A percentile compares a stretch with the other conserved stretches of the same genome.
Conservation (phyloP, 2,329 filamentous ascomycete genomes). For the Dryadomyces quercus-mongolicae region DNA sequence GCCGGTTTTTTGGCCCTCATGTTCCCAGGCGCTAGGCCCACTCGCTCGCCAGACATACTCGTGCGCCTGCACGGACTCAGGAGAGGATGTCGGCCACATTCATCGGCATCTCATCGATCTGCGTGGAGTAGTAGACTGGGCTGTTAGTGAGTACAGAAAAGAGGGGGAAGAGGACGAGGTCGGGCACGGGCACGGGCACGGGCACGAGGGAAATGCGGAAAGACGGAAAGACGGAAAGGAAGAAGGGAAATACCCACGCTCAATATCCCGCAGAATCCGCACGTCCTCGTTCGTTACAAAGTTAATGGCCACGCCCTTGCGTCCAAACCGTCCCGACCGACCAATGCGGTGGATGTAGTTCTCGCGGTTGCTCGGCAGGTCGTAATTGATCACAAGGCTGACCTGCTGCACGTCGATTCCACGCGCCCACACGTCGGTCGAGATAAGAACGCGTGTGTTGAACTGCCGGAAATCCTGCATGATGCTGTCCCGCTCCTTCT, state of each 20-base stretch:
- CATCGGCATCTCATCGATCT: constrained; percentile 99
- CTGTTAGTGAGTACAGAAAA: background rate
- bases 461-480: constrained; percentile 99
- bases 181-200: background rate
- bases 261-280: constrained; percentile 92
- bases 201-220: background rate
- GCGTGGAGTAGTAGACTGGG: constrained; percentile 82
- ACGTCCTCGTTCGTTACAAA: constrained; percentile 98
- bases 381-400: constrained; percentile 97
- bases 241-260: constrained; percentile 47
- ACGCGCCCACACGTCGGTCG: constrained; percentile 94
- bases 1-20: too few relatives aligned
- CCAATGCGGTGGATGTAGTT: constrained; percentile 99
- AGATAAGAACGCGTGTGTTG: constrained; percentile 91
- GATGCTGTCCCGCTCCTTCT: constrained; percentile 95
- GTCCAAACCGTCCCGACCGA: constrained; percentile 85
- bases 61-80: background rate
- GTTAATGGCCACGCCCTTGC: constrained; percentile 99
- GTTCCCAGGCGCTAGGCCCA: too few relatives aligned
- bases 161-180: background rate
- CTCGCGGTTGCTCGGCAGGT: constrained; percentile 94
- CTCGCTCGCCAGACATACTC: too few relatives aligned
- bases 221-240: background rate
- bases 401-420: constrained; percentile 99
- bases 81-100: constrained; percentile 58